These are phyloP conservation scores for Komagataella pseudopastoris DNA, from an alignment of 805 yeast genomes.

Conservation along the genomic window DNA sequence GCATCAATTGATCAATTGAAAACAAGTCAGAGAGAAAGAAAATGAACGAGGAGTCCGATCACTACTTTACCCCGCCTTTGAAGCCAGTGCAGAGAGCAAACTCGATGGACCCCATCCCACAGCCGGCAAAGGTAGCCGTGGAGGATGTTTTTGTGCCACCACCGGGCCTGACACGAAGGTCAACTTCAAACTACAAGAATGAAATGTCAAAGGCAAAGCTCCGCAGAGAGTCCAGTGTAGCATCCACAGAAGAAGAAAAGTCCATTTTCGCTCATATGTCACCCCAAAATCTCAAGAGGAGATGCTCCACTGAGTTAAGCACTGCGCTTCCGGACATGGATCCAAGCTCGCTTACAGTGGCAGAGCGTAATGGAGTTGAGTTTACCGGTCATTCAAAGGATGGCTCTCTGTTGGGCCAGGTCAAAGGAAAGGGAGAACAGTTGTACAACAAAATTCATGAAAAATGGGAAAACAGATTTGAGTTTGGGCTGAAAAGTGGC, in stretches of 20 bases:
- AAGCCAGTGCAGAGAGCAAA: not conserved
- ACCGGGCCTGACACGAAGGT: not conserved
- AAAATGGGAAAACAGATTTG: constrained; percentile 3
- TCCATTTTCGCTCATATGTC: not conserved
- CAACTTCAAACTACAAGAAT: not conserved
- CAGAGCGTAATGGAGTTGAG: not conserved
- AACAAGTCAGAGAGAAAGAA: no score
- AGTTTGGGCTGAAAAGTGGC: constrained; percentile 4
- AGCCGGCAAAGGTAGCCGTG: not conserved
- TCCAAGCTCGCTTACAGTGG: not conserved
- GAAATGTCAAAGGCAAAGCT: not conserved
- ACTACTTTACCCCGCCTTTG: not conserved
- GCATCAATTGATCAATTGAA: not conserved
- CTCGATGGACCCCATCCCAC: not conserved
- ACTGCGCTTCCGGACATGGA: not conserved
- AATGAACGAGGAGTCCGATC: not conserved
- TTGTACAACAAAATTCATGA: not conserved
- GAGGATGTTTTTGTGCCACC: not conserved
- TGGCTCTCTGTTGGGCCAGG: not conserved
- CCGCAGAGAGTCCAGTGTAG: not conserved
- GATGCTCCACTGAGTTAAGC: not conserved
- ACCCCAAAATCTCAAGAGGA: not conserved
- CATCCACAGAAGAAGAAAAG: not conserved
- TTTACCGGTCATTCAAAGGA: not conserved
- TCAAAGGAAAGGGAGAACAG: not conserved